Evolutionary conservation across 2,329 filamentous ascomycete species (phyloP).

Genomic region (Alternaria sp.): DNA sequence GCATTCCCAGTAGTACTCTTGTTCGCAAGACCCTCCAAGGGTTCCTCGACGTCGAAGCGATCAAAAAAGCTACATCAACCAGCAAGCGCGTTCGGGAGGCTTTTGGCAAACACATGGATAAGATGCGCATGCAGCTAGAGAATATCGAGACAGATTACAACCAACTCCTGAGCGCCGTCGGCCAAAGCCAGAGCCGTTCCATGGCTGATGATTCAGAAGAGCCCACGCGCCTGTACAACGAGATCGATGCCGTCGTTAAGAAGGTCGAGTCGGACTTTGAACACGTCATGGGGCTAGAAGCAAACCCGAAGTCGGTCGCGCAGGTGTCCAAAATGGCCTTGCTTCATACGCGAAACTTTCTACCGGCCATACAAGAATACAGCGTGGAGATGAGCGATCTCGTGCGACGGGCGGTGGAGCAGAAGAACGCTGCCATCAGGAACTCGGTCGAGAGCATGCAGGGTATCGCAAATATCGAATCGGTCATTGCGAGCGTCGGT

Average conservation of each 20-base stretch:
- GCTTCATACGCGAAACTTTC: slow-evolving; percentile 67
- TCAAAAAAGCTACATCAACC: slow-evolving; percentile 73
- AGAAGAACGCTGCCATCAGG: slow-evolving; percentile 71
- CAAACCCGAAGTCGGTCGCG: slow-evolving; percentile 68
- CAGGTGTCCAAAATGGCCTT: slow-evolving; percentile 70
- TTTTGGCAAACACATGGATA: slow-evolving; percentile 63
- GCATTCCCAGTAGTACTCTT: slow-evolving; percentile 31
- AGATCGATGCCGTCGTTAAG: slow-evolving; percentile 83
- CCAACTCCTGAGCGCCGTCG: slow-evolving; percentile 53
- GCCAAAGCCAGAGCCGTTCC: slow-evolving; percentile 58
- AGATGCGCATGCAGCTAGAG: slow-evolving; percentile 52
- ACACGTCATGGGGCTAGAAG: slow-evolving; percentile 72
- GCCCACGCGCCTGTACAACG: slow-evolving; percentile 73
- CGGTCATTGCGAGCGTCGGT: slow-evolving; percentile 74
- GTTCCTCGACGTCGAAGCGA: slow-evolving; percentile 77
- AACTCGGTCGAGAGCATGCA: slow-evolving; percentile 79
- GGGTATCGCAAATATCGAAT: slow-evolving; percentile 79
- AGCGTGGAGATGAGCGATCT: slow-evolving; percentile 63
- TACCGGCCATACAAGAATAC: slow-evolving; percentile 66
- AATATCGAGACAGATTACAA: slow-evolving; percentile 52
- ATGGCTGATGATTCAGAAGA: slow-evolving; percentile 67
- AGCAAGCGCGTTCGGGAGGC: slow-evolving; percentile 68
- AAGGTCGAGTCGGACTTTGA: slow-evolving; percentile 90
- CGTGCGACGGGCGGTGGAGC: slow-evolving; percentile 60
- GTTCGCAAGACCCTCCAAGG: slow-evolving; percentile 41